These are phyloP conservation scores for Bacidia rubella DNA, from an alignment of 495 filamentous ascomycete species.

Conservation along the genomic window DNA sequence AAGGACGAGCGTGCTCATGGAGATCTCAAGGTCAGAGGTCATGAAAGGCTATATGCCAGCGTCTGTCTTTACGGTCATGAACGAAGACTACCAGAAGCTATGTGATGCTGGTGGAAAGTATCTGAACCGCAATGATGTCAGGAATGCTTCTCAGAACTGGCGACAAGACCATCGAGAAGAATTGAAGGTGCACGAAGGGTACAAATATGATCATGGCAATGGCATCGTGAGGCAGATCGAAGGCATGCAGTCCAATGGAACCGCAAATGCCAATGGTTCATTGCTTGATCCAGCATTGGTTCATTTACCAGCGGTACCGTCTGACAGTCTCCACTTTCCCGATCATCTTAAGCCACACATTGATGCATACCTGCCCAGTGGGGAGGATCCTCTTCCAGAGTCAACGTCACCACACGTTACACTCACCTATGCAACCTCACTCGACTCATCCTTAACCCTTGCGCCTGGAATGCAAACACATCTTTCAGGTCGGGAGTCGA, in stretches of 20 bases:
- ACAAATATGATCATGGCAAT: constrained; percentile 38
- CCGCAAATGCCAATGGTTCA: constrained; percentile 3
- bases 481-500: constrained; percentile 68
- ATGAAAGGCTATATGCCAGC: constrained; percentile 40
- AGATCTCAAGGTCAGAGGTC: constrained; percentile 34
- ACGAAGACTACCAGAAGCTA: constrained; percentile 33
- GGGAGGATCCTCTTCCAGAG: constrained; percentile 20
- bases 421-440: constrained; percentile 78
- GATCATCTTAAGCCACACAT: constrained; percentile 32
- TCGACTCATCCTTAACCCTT: constrained; percentile 67
- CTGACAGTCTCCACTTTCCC: constrained; percentile 34
- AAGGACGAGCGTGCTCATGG: constrained; percentile 39
- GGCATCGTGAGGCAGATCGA: constrained; percentile 29
- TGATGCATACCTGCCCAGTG: constrained; percentile 33
- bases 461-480: constrained; percentile 60
- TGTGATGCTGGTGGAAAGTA: constrained; percentile 36
- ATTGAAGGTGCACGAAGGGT: constrained; percentile 36
- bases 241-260: neutral
- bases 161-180: constrained; percentile 36
- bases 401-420: constrained; percentile 42
- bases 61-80: constrained; percentile 38
- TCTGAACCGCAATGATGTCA: constrained; percentile 37
- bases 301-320: constrained; percentile 20
- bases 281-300: constrained; percentile 14
- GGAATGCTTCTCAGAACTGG: constrained; percentile 40